phyloP scores from a whole-genome alignment of 1,284 basidiomycete species.

The Pseudozyma sp. region DNA sequence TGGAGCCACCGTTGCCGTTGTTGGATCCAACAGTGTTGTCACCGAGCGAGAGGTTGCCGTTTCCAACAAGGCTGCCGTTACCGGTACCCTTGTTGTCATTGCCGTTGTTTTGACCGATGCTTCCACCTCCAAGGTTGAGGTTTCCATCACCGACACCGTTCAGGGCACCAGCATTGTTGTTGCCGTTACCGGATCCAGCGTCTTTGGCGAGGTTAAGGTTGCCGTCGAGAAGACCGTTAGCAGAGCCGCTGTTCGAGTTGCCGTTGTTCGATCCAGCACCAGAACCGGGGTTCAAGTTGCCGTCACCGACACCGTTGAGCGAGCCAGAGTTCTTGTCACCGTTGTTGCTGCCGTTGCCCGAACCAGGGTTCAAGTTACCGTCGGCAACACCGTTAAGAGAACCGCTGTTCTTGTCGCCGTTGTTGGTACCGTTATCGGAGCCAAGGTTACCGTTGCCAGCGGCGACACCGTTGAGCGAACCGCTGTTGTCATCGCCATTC shows the following conservation, averaged over 20 bases:
- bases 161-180: constrained; percentile 19
- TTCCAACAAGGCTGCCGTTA: constrained; percentile 25
- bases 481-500: constrained; percentile 22
- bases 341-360: constrained; percentile 23
- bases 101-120: constrained; percentile 21
- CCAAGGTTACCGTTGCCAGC: constrained; percentile 26
- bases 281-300: constrained; percentile 24
- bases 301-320: constrained; percentile 30
- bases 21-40: constrained; percentile 13
- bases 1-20: constrained; percentile 27
- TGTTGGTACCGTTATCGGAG: constrained; percentile 20
- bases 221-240: constrained; percentile 24
- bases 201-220: constrained; percentile 27
- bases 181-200: constrained; percentile 23
- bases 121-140: constrained; percentile 13
- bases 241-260: constrained; percentile 18
- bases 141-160: constrained; percentile 35
- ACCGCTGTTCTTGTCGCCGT: constrained; percentile 28
- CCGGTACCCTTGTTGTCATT: constrained; percentile 18
- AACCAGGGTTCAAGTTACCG: constrained; percentile 32
- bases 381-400: constrained; percentile 21
- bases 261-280: constrained; percentile 21
- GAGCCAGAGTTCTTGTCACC: constrained; percentile 28
- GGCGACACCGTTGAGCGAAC: constrained; percentile 22
- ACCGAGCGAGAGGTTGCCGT: constrained; percentile 11